Evolutionary conservation across 805 yeast species (phyloP).

Genomic region (Candida ovalis): DNA sequence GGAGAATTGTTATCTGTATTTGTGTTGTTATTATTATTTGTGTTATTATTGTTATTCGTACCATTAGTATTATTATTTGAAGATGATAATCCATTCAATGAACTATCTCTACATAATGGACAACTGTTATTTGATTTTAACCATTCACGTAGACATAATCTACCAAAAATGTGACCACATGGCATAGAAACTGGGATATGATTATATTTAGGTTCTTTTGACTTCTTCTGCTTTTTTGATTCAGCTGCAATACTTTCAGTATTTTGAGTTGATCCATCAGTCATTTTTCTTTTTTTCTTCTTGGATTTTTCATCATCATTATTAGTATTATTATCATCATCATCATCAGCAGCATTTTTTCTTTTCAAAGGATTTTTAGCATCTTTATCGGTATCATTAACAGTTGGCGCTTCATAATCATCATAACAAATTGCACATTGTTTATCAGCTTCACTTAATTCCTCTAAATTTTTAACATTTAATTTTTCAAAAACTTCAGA

Average conservation of each 20-base stretch:
- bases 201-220: conserved; percentile 26
- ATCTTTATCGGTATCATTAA: conserved; percentile 10
- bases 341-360: conserved; percentile 7
- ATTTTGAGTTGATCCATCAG: conserved; percentile 19
- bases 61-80: not conserved
- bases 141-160: conserved; percentile 84
- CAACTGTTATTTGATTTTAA: conserved; percentile 68
- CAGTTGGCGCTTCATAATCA: conserved; percentile 32
- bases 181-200: conserved; percentile 77
- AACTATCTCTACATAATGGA: conserved; percentile 74
- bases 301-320: conserved; percentile 2
- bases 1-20: not conserved
- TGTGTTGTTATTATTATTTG: not conserved
- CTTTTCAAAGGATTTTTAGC: conserved; percentile 14
- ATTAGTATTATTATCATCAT: conserved; percentile 1
- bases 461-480: conserved; percentile 33
- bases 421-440: conserved; percentile 69
- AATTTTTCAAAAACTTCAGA: conserved; percentile 49
- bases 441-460: conserved; percentile 28
- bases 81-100: conserved; percentile 33
- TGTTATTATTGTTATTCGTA: conserved; percentile 6
- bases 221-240: conserved; percentile 17
- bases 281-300: conserved; percentile 16
- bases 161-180: conserved; percentile 85
- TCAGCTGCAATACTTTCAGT: conserved; percentile 16